Base-by-base conservation (phyloP, 805 yeast species). In the Tetrapisispora pingtungensis region DNA sequence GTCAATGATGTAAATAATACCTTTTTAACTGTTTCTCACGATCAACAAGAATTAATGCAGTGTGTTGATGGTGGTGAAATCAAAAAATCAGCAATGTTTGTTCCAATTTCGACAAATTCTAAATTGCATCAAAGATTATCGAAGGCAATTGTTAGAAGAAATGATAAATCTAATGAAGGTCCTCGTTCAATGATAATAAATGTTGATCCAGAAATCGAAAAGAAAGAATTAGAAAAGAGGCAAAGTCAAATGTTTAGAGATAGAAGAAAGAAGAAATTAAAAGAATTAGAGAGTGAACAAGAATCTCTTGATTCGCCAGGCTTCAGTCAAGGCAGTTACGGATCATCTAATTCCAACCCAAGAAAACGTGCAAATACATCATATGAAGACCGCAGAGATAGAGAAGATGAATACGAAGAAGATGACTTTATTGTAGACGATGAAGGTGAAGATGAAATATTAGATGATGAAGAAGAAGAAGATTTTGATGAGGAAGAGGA, bases 21-120 rank as follows among this genome's bases (percentile, higher is more conserved):
- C 28, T 78, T 83, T 44, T 68, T 93, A 40, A 80, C 84, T 1
- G 74, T 76, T 26, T 77, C 87, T 28, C 84, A 82, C 56, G 82
- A 81, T 45, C 77, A 74, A 36, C 80, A 80, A 46, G 88, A 82
- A 55, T 69, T 86, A 38, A 74, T 87, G 55, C 68, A 62, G 48
- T 62, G 66, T 46, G 81, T 80, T 55, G 74, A 84, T 18, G 79
- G 84, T 41, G 72, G 81, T n/a, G 65, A 77, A 19, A 67, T 93
- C 44, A 72, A 70, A 39, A 79, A 83, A 54, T 64, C 78, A 1
- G 73, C 86, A 56, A 82, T 81, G 60, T 77, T 93, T 45, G 77
- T 88, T 42, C 98, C 98, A 15, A 80, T 96, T 0, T 87, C 97
- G 0, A 86, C 94, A n/a, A 73, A 76, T 37, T 86, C 97, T 1